Conservation (phyloP, 2,329 filamentous ascomycete genomes). For the Sporothrix phasma region DNA sequence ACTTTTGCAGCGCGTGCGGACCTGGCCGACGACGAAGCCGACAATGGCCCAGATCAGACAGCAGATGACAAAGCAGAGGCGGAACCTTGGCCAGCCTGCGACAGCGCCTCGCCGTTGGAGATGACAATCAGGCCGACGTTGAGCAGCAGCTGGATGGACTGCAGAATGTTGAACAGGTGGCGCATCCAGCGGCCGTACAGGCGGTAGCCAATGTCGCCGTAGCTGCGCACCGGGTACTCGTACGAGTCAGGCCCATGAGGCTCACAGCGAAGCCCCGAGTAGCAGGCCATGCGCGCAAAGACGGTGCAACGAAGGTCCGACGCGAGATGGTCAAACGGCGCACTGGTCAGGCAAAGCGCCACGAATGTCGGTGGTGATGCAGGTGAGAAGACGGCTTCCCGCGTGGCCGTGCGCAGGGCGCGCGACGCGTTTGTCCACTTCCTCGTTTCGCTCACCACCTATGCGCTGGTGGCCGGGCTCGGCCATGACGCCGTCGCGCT, state of each 20-base stretch:
- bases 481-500: background rate
- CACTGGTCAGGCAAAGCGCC: constrained; percentile 33
- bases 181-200: constrained; percentile 35
- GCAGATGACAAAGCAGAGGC: constrained; percentile 44
- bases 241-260: constrained; percentile 38
- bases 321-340: constrained; percentile 24
- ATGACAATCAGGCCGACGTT: constrained; percentile 44
- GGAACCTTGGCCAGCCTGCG: constrained; percentile 40
- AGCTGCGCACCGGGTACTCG: constrained; percentile 36
- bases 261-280: constrained; percentile 39
- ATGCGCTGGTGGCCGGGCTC: constrained; percentile 12
- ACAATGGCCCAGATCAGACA: constrained; percentile 39
- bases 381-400: constrained; percentile 39
- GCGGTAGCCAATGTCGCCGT: constrained; percentile 40
- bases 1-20: constrained; percentile 43
- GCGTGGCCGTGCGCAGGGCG: constrained; percentile 35
- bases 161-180: constrained; percentile 38
- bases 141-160: constrained; percentile 39
- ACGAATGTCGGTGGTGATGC: constrained; percentile 39
- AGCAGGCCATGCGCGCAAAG: constrained; percentile 32
- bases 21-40: constrained; percentile 45
- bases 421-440: constrained; percentile 39
- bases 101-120: constrained; percentile 43
- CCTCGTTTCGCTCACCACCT: constrained; percentile 29
- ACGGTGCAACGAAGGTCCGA: constrained; percentile 36